phyloP scores from a whole-genome alignment of 2,329 filamentous ascomycete genomes.

The Phialophora chinensis region DNA sequence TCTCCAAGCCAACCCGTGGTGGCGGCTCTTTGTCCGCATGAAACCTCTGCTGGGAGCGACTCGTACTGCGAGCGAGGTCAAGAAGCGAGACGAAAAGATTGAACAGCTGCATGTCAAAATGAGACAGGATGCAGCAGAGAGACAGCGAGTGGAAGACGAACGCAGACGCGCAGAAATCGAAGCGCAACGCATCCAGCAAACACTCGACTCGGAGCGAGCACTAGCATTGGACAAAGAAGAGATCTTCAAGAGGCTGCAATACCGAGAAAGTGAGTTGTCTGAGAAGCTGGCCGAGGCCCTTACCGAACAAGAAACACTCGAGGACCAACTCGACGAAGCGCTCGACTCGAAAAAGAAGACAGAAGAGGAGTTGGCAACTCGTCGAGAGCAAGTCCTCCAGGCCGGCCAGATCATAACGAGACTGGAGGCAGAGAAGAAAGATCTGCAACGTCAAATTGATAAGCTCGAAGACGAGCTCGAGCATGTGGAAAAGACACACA shows the following conservation, averaged over 20 bases:
- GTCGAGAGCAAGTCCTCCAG: constrained; percentile 84
- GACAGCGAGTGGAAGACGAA: constrained; percentile 86
- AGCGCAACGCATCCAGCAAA: constrained; percentile 88
- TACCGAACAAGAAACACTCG: constrained; percentile 90
- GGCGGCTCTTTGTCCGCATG: constrained; percentile 93
- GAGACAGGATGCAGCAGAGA: constrained; percentile 73
- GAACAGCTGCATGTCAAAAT: constrained; percentile 84
- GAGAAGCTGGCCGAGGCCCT: constrained; percentile 92
- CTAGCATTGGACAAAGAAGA: constrained; percentile 97
- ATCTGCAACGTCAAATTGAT: constrained; percentile 69
- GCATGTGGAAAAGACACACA: constrained; percentile 72
- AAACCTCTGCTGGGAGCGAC: constrained; percentile 92
- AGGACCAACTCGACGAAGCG: constrained; percentile 89
- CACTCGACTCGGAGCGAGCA: constrained; percentile 92
- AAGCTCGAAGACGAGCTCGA: constrained; percentile 74
- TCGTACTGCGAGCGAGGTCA: constrained; percentile 88
- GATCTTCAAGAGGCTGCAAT: constrained; percentile 94
- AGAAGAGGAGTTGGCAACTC: constrained; percentile 81
- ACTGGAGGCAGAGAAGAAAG: constrained; percentile 83
- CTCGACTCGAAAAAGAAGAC: constrained; percentile 87
- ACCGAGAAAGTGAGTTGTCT: constrained; percentile 86
- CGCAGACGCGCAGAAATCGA: constrained; percentile 84
- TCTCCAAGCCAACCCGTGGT: constrained; percentile 93
- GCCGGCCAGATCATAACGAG: constrained; percentile 84
- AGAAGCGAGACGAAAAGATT: constrained; percentile 93